Percentiles rank a stretch among this genome's conserved stretches.
These are phyloP conservation scores for Salix brachista DNA, from an alignment of 345 rosid species.

Conservation along the genomic window DNA sequence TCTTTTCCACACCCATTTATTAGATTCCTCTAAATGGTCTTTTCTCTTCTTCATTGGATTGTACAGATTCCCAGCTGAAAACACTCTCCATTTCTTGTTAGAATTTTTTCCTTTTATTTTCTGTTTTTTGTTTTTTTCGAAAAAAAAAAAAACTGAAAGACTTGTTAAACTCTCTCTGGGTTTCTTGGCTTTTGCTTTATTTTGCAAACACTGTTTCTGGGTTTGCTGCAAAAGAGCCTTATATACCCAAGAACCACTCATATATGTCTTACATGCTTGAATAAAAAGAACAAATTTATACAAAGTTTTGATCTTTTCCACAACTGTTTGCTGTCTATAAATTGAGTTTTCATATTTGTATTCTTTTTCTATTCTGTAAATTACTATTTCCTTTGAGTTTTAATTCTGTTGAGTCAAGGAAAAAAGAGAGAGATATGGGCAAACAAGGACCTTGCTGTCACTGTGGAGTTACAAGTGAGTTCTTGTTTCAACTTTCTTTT, in stretches of 20 bases:
- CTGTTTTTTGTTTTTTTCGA: neutral
- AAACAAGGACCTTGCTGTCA: slow-evolving; percentile 97
- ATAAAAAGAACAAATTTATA: slow-evolving; percentile 14
- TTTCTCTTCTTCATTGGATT: slow-evolving; percentile 55
- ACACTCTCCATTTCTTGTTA: slow-evolving; percentile 31
- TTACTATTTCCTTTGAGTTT: slow-evolving; percentile 20
- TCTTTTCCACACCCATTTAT: slow-evolving; percentile 52
- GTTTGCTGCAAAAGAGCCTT: slow-evolving; percentile 36
- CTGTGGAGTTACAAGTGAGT: slow-evolving; percentile 99
- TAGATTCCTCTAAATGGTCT: slow-evolving; percentile 54
- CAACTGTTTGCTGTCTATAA: slow-evolving; percentile 22
- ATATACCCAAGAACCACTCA: slow-evolving; percentile 10
- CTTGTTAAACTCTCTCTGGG: slow-evolving; percentile 28
- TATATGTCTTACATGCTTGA: slow-evolving; percentile 35
- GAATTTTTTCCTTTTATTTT: slow-evolving; percentile 12
- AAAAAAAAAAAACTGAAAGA: slow-evolving; percentile 7
- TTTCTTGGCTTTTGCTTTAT: slow-evolving; percentile 35
- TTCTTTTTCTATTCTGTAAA: slow-evolving; percentile 1
- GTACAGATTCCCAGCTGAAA: slow-evolving; percentile 48
- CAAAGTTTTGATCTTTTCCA: slow-evolving; percentile 9
- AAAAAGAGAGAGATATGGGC: slow-evolving; percentile 55
- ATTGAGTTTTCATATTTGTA: slow-evolving; percentile 4
- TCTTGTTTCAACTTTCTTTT: slow-evolving; percentile 52
- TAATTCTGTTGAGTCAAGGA: slow-evolving; percentile 20
- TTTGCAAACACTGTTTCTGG: slow-evolving; percentile 35